phyloP scores from a whole-genome alignment of 345 rosid species.

The Odontarrhena argentea region DNA sequence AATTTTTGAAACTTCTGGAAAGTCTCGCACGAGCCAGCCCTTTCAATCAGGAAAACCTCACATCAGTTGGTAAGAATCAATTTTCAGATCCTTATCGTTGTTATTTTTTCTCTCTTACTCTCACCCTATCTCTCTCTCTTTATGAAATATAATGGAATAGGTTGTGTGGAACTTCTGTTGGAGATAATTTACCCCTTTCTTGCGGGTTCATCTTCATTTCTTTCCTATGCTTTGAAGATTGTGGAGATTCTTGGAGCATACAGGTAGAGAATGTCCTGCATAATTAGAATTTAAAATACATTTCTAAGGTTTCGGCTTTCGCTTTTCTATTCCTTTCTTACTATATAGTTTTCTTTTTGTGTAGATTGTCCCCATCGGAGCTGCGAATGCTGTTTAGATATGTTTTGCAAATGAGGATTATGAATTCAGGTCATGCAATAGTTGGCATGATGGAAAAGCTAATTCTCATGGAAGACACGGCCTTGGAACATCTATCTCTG shows the following conservation, averaged over 20 bases:
- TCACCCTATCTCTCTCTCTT: conserved; percentile 27
- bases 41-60: conserved; percentile 93
- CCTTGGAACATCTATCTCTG: conserved; percentile 76
- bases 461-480: conserved; percentile 83
- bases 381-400: conserved; percentile 83
- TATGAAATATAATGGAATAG: conserved; percentile 45
- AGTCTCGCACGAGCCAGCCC: conserved; percentile 87
- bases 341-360: conserved; percentile 39
- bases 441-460: conserved; percentile 95
- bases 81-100: conserved; percentile 23
- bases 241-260: conserved; percentile 96
- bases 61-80: conserved; percentile 78
- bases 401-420: conserved; percentile 78
- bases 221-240: conserved; percentile 85
- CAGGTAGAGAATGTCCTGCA: conserved; percentile 52
- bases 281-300: conserved; percentile 9
- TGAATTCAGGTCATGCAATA: conserved; percentile 71
- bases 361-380: conserved; percentile 95
- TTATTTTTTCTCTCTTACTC: conserved; percentile 39
- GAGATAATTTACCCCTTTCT: conserved; percentile 91
- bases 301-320: conserved; percentile 21
- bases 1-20: conserved; percentile 75
- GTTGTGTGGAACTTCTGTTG: conserved; percentile 92
- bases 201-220: conserved; percentile 78
- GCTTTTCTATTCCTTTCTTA: conserved; percentile 33